Evolutionary conservation across 345 rosid genomes (phyloP).

Genomic region (Eucalyptus polyanthemos): DNA sequence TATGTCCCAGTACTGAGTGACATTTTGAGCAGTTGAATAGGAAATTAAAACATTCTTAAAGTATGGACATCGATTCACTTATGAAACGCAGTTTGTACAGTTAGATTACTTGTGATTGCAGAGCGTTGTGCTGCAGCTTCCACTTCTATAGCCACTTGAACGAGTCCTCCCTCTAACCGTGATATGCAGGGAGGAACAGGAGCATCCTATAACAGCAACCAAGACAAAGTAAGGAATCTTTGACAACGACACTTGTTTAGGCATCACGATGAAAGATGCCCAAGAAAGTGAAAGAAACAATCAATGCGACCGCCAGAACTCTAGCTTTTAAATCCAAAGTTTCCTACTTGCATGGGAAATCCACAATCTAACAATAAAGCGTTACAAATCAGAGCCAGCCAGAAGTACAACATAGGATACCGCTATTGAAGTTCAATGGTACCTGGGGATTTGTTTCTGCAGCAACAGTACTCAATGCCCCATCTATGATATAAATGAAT

Average conservation of each 20-base stretch:
- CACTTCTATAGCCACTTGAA: slow-evolving; percentile 95
- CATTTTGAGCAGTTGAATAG: background rate
- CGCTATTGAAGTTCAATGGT: background rate
- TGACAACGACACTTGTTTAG: background rate
- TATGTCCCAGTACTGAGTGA: background rate
- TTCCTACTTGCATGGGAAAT: background rate
- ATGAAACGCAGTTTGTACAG: background rate
- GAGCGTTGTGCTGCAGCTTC: slow-evolving; percentile 96
- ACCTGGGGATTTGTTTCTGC: slow-evolving; percentile 1
- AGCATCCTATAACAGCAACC: slow-evolving; percentile 49
- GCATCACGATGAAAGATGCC: background rate
- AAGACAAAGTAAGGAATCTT: background rate
- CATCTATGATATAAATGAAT: slow-evolving; percentile 57
- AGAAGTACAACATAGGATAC: background rate
- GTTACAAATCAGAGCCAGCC: background rate
- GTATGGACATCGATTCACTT: background rate
- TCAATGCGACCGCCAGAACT: background rate
- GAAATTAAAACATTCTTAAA: background rate
- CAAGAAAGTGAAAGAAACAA: background rate
- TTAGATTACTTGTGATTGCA: slow-evolving; percentile 66
- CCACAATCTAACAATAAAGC: background rate
- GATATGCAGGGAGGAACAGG: slow-evolving; percentile 98
- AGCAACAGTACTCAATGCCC: background rate
- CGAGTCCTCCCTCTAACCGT: slow-evolving; percentile 86
- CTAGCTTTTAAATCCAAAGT: background rate